A percentile compares a stretch with the other conserved stretches of the same genome.
These are phyloP conservation scores for Aegilops speltoides DNA, from an alignment of 176 grass and related monocot species.

Conservation along the genomic window DNA sequence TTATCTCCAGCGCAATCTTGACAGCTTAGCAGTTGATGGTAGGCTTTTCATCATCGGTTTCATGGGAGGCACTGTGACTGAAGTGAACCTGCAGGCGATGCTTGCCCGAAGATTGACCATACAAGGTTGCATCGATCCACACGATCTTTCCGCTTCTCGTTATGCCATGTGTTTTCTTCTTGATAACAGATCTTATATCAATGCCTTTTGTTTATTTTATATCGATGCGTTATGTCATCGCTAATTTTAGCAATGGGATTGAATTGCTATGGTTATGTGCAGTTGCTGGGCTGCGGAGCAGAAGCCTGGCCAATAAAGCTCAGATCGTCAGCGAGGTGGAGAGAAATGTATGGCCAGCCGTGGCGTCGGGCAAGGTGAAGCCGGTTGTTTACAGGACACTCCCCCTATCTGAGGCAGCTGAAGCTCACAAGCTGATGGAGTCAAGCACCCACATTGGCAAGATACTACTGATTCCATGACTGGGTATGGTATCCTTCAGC, in stretches of 20 bases:
- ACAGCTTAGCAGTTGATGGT: constrained; percentile 73
- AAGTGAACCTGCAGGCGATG: constrained; percentile 64
- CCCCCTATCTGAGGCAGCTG: constrained; percentile 60
- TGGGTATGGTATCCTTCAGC: not conserved
- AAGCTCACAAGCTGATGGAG: constrained; percentile 86
- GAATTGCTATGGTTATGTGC: not conserved
- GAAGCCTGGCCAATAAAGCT: constrained; percentile 68
- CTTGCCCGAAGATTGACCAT: constrained; percentile 68
- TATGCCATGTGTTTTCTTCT: not conserved
- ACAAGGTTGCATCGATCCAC: constrained; percentile 45
- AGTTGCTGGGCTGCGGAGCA: constrained; percentile 71
- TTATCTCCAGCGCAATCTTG: constrained; percentile 72
- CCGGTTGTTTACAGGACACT: constrained; percentile 66
- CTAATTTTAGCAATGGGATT: not conserved
- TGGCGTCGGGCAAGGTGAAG: constrained; percentile 69
- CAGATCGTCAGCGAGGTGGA: constrained; percentile 70
- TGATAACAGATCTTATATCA: not conserved
- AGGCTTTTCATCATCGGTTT: constrained; percentile 89
- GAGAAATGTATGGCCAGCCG: constrained; percentile 73
- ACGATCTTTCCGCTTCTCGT: not conserved
- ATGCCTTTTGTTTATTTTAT: not conserved
- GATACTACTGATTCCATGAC: constrained; percentile 78
- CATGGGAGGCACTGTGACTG: constrained; percentile 45
- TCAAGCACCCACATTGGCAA: constrained; percentile 76
- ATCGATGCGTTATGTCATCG: too few species aligned